Conservation (phyloP, 805 yeast genomes). For the Sungouiozyma ichnusensis region DNA sequence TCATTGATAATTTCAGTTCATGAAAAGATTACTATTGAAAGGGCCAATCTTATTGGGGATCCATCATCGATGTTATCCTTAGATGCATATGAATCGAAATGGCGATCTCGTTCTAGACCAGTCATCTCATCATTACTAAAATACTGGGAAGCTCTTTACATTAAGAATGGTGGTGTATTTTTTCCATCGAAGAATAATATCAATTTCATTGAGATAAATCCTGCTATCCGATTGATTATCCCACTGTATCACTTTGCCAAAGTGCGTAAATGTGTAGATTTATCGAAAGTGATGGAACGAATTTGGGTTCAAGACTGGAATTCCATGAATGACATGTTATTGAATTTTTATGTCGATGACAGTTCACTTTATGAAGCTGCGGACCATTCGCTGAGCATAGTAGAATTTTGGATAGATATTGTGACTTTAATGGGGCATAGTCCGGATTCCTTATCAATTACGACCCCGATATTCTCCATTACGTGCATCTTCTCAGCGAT, state of each 20-base stretch:
- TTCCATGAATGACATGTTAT: slow-evolving; percentile 46
- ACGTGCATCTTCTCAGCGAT: slow-evolving; percentile 52
- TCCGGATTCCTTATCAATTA: slow-evolving; percentile 40
- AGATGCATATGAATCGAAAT: slow-evolving; percentile 31
- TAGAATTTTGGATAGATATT: slow-evolving; percentile 63
- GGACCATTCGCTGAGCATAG: slow-evolving; percentile 44
- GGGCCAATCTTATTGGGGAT: slow-evolving; percentile 21
- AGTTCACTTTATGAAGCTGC: slow-evolving; percentile 59
- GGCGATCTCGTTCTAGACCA: slow-evolving; percentile 60
- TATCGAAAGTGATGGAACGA: slow-evolving; percentile 48
- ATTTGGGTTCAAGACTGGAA: slow-evolving; percentile 61
- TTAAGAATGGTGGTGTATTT: slow-evolving; percentile 53
- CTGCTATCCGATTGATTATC: slow-evolving; percentile 51
- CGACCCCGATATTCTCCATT: slow-evolving; percentile 69
- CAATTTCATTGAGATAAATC: slow-evolving; percentile 36
- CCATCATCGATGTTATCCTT: slow-evolving; percentile 9
- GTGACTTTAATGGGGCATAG: slow-evolving; percentile 42
- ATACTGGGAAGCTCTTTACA: slow-evolving; percentile 57
- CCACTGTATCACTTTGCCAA: slow-evolving; percentile 61
- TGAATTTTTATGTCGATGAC: slow-evolving; percentile 38
- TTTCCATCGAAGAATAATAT: slow-evolving; percentile 37
- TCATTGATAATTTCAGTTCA: slow-evolving; percentile 55
- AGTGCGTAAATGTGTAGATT: slow-evolving; percentile 49
- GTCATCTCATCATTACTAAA: slow-evolving; percentile 45
- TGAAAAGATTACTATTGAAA: slow-evolving; percentile 49